phyloP scores from a whole-genome alignment of 2,329 filamentous ascomycete genomes.

The Xylariales sp. region DNA sequence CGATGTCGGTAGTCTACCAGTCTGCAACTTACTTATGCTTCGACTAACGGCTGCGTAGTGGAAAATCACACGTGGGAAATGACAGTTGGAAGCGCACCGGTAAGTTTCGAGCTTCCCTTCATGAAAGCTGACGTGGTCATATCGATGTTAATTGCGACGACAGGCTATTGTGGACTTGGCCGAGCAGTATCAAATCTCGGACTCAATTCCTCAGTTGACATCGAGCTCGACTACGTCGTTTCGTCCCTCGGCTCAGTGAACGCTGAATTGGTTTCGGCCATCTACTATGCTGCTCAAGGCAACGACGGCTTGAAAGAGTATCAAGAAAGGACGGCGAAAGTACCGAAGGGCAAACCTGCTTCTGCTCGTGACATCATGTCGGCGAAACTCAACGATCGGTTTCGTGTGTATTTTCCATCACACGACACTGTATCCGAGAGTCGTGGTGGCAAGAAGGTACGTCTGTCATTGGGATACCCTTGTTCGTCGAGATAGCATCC shows the following conservation, averaged over 20 bases:
- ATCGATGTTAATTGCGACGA: conserved; percentile 3
- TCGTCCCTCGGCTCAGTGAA: conserved; percentile 80
- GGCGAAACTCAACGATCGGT: conserved; percentile 36
- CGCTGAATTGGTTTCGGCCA: conserved; percentile 55
- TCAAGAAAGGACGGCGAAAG: conserved; percentile 30
- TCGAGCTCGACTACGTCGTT: conserved; percentile 72
- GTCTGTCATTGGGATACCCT: conserved; percentile 21
- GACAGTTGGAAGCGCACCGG: conserved; percentile 38
- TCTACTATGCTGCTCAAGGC: conserved; percentile 52
- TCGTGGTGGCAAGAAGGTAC: conserved; percentile 55
- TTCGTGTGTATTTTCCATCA: conserved; percentile 80
- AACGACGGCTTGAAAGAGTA: conserved; percentile 43
- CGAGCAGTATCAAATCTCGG: conserved; percentile 61
- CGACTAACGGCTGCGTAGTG: no score
- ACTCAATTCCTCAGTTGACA: conserved; percentile 45
- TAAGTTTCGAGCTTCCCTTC: conserved; percentile 17
- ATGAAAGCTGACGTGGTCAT: conserved; percentile 1
- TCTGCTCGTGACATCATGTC: conserved; percentile 18
- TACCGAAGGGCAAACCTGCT: conserved; percentile 24
- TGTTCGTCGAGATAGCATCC: background rate
- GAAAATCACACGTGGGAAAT: conserved; percentile 51
- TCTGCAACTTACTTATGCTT: conserved; percentile 5
- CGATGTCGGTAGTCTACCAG: conserved; percentile 55
- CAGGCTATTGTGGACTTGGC: conserved; percentile 72
- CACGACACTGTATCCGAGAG: conserved; percentile 62